These are phyloP conservation scores for Phytophthora cryptogea DNA, from an alignment of 352 stramenopile genomes.

Conservation along the genomic window DNA sequence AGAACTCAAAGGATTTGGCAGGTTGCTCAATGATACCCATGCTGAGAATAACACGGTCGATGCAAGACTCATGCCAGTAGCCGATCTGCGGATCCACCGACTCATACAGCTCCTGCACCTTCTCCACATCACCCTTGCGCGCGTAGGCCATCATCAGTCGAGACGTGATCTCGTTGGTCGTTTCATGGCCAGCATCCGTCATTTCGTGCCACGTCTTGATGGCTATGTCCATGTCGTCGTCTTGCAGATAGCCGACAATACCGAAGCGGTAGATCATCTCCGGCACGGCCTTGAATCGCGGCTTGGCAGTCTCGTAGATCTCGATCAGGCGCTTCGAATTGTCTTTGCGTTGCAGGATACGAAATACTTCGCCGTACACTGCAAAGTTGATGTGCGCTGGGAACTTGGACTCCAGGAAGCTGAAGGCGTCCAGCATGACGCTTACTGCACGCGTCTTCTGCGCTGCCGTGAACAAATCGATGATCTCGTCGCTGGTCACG, in stretches of 20 bases:
- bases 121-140: conserved; percentile 43
- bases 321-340: conserved; percentile 43
- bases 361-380: conserved; percentile 69
- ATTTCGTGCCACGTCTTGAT: conserved; percentile 58
- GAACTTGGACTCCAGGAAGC: conserved; percentile 49
- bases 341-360: conserved; percentile 45
- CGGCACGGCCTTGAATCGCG: conserved; percentile 49
- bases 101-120: conserved; percentile 58
- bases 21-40: conserved; percentile 70
- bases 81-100: conserved; percentile 63
- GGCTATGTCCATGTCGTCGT: conserved; percentile 50
- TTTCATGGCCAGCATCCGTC: conserved; percentile 51
- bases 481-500: conserved; percentile 50
- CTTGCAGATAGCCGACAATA: conserved; percentile 61
- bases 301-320: conserved; percentile 54
- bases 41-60: conserved; percentile 72
- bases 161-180: conserved; percentile 74
- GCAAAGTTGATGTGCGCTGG: conserved; percentile 57
- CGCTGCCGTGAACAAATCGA: conserved; percentile 55
- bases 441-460: conserved; percentile 50
- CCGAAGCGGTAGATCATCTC: conserved; percentile 79
- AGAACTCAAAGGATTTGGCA: conserved; percentile 74
- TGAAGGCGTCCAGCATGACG: conserved; percentile 59
- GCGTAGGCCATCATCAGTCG: conserved; percentile 63
- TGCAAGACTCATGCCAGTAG: conserved; percentile 67